phyloP scores from a whole-genome alignment of 768 basidiomycete species.

The Trametes elegans region DNA sequence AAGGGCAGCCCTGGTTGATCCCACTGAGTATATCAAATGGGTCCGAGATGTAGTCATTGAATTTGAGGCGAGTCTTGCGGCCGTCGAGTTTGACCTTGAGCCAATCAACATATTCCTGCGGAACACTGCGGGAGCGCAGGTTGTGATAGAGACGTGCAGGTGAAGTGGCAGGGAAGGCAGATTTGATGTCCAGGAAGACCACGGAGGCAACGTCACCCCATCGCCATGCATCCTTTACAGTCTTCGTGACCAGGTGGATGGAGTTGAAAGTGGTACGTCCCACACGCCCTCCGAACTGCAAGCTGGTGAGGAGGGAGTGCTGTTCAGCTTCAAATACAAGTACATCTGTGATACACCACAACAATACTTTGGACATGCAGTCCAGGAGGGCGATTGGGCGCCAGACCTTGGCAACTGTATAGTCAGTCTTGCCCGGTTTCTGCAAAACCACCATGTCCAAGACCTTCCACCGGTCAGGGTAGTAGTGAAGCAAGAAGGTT shows the following conservation, averaged over 20 bases:
- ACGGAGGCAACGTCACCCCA: conserved; percentile 27
- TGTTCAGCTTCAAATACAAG: conserved; percentile 6
- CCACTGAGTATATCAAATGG: conserved; percentile 25
- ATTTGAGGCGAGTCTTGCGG: conserved; percentile 19
- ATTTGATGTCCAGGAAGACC: conserved; percentile 34
- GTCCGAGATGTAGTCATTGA: conserved; percentile 27
- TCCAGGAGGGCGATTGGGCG: conserved; percentile 36
- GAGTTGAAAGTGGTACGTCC: conserved; percentile 27
- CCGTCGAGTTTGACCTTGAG: conserved; percentile 17
- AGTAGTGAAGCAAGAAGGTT: conserved; percentile 25
- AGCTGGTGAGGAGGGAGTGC: conserved; percentile 3
- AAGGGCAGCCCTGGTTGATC: conserved; percentile 34
- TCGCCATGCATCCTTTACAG: conserved; percentile 25
- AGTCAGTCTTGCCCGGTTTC: conserved; percentile 39
- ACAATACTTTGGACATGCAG: conserved; percentile 23
- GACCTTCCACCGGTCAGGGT: conserved; percentile 28
- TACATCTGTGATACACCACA: conserved; percentile 19
- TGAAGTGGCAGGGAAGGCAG: conserved; percentile 28
- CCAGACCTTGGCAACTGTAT: no score
- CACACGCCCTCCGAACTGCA: conserved; percentile 28
- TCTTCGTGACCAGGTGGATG: conserved; percentile 23
- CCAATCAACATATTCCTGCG: no score
- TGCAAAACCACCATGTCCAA: conserved; percentile 30
- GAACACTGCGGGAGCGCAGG: no score
- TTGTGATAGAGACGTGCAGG: conserved; percentile 17